These are phyloP conservation scores for Plasmodium billcollinsi DNA, from an alignment of 169 alveolate species.

Conservation along the genomic window DNA sequence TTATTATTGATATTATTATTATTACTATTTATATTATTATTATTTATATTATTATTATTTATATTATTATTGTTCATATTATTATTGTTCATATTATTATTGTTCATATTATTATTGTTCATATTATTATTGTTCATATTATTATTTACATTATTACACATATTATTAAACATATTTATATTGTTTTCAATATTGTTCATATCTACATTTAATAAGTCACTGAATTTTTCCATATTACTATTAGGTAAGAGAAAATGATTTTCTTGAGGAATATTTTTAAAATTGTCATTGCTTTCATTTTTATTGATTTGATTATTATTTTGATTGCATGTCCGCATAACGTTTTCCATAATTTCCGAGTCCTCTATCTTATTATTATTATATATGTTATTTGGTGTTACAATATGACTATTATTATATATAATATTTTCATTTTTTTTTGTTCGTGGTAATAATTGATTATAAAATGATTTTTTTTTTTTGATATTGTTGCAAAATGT, in stretches of 20 bases:
- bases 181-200: not conserved
- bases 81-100: not conserved
- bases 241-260: constrained; percentile 1
- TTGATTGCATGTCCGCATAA: not conserved
- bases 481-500: constrained; percentile 4
- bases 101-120: not conserved
- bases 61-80: not conserved
- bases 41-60: not conserved
- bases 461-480: not conserved
- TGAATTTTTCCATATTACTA: not conserved
- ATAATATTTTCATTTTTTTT: not conserved
- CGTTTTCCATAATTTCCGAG: too few species aligned
- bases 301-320: not conserved
- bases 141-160: not conserved
- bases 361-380: not conserved
- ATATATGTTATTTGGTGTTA: not conserved
- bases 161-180: not conserved
- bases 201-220: not conserved
- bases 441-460: constrained; percentile 11
- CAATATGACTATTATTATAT: not conserved
- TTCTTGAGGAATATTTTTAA: constrained; percentile 6
- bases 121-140: not conserved
- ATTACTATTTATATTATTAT: not conserved
- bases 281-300: not conserved
- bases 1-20: not conserved